Evolutionary conservation across 805 yeast genomes (phyloP).

Genomic region (Ogataea corticis): DNA sequence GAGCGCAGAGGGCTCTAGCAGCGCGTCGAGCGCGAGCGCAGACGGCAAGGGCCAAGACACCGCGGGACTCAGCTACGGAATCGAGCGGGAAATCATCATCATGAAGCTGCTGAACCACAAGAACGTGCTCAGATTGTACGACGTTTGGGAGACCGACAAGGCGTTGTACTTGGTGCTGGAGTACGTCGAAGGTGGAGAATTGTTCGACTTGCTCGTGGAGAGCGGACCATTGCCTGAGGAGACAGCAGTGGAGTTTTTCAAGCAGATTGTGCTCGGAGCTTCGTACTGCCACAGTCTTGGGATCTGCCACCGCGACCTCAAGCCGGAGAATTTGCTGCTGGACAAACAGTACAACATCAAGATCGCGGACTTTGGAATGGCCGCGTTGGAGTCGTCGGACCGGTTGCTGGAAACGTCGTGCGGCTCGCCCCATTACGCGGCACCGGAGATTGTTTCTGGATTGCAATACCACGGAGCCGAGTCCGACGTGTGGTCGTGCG

Average conservation of each 20-base stretch:
- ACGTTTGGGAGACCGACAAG: conserved; percentile 85
- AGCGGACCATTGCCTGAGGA: conserved; percentile 84
- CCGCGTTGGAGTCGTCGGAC: conserved; percentile 84
- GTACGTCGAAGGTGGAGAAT: conserved; percentile 96
- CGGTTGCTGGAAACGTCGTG: conserved; percentile 89
- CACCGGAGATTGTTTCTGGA: conserved; percentile 97
- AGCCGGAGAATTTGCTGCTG: conserved; percentile 75
- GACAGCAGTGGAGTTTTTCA: conserved; percentile 88
- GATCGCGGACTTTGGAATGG: conserved; percentile 99
- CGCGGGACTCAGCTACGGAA: conserved; percentile 74
- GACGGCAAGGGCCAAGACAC: conserved; percentile 43
- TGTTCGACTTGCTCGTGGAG: conserved; percentile 87
- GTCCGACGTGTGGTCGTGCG: conserved; percentile 98
- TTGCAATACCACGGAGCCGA: conserved; percentile 95
- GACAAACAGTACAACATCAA: conserved; percentile 88
- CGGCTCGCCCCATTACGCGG: conserved; percentile 98
- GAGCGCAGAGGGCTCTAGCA: conserved; percentile 27
- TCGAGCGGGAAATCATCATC: conserved; percentile 80
- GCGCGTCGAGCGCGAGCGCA: conserved; percentile 13
- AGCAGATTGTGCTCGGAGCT: conserved; percentile 65
- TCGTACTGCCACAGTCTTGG: conserved; percentile 66
- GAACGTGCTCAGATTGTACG: conserved; percentile 75
- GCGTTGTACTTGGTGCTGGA: conserved; percentile 86
- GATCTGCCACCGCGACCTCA: conserved; percentile 76
- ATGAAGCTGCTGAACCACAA: conserved; percentile 81